phyloP scores from a whole-genome alignment of 108 stramenopile genomes.

The Pelagomonas calceolata region DNA sequence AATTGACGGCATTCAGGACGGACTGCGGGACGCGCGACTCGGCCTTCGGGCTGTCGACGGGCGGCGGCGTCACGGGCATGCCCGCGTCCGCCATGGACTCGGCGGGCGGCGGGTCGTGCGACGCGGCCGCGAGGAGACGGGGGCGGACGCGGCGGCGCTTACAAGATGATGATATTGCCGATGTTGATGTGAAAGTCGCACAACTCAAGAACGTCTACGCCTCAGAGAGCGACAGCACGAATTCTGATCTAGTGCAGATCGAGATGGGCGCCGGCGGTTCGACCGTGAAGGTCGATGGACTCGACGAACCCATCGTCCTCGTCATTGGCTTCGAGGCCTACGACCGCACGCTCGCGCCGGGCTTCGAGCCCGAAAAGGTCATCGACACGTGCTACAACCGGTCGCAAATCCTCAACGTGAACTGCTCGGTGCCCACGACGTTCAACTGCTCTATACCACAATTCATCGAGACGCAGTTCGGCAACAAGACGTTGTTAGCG shows the following conservation, averaged over 20 bases:
- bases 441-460: not conserved
- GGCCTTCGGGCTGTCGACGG: not conserved
- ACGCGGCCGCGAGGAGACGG: not conserved
- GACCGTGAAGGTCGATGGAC: not conserved
- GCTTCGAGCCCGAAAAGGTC: too few species aligned
- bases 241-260: not conserved
- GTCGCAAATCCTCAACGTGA: not conserved
- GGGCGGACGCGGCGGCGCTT: not conserved
- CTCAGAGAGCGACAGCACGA: not conserved
- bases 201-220: not conserved
- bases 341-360: too few species aligned
- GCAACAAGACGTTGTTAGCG: not conserved
- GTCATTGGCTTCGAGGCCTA: too few species aligned
- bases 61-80: not conserved
- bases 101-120: not conserved
- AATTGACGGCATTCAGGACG: not conserved
- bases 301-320: too few species aligned
- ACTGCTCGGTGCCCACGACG: too few species aligned
- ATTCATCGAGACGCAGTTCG: not conserved
- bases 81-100: not conserved
- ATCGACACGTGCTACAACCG: not conserved
- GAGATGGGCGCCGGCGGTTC: not conserved
- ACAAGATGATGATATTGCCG: not conserved
- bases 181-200: not conserved
- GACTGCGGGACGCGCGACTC: not conserved